phyloP scores from a whole-genome alignment of 73 alveolate species.

The Diophrys appendiculata region DNA sequence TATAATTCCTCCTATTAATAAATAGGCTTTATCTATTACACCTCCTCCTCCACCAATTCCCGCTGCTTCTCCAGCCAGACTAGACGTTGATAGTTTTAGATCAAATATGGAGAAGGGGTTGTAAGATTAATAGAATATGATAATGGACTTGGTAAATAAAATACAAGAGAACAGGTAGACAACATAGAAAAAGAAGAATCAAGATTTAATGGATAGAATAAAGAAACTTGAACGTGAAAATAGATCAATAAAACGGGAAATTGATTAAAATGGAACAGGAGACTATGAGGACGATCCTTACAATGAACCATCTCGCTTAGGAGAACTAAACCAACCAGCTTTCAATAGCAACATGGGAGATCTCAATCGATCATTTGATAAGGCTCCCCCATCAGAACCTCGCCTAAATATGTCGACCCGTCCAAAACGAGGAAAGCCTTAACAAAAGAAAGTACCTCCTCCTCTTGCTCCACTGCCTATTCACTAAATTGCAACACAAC shows the following conservation, averaged over 20 bases:
- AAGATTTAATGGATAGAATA: neutral
- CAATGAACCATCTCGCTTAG: neutral
- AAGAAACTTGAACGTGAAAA: neutral
- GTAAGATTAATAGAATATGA: too few species aligned
- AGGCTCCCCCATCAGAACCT: too few species aligned
- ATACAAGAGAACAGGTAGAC: neutral
- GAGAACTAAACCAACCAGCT: neutral
- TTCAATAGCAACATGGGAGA: too few species aligned
- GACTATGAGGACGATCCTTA: neutral
- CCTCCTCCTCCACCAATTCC: too few species aligned
- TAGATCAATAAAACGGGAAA: neutral
- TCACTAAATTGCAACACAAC: neutral
- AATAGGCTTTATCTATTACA: too few species aligned
- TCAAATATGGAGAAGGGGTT: too few species aligned
- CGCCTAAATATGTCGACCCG: too few species aligned
- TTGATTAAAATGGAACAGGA: neutral
- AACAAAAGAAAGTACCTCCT: neutral
- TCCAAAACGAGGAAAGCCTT: neutral
- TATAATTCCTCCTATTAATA: too few species aligned
- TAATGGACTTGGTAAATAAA: neutral
- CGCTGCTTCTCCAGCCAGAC: too few species aligned
- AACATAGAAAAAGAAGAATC: neutral
- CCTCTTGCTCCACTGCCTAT: neutral
- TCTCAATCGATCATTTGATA: too few species aligned
- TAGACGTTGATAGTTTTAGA: too few species aligned